Evolutionary conservation across 140 eudicot genomes (phyloP), one percentile per base, ranked within the genome.

Genomic region (Flaveria floridana): DNA sequence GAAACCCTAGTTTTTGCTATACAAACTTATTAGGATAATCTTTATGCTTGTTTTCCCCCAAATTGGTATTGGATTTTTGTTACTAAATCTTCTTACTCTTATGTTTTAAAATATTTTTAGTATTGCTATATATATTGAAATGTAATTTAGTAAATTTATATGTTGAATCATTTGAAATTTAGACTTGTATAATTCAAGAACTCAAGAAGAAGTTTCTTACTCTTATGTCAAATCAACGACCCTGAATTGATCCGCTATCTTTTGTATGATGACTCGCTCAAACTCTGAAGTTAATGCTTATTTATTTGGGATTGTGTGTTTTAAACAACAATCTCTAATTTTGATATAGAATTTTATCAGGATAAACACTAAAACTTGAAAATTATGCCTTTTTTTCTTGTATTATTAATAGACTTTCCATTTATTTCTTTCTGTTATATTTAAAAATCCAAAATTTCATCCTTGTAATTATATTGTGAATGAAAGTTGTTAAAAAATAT

Each of bases 131-230:
- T 30, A 30, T 30, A 30, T 30, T 30, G 37, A 34, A 34, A 34
- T 1, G 41, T 0, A 6, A 34, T 4, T 34, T 34, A 0, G 41
- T 34, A 34, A 6, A 6, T 34, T 34, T 34, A 34, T 34, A 34
- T 6, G 41, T 0, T 34, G 41, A 34, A 34, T 7, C 41, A 34
- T 34, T 34, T 34, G 41, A 34, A 34, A 34, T 34, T 34, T 6
- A 34, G 7, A 34, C 41, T 6, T 34, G 8, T 34, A 34, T 34
- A 34, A 34, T 34, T 3, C 41, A 34, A 34, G n/a, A 78, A 81
- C 23, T 76, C 74, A 84, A 82, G 89, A 52, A 15, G 23, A 52
- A 52, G 59, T 52, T 52, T 20, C 21, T 52, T 16, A n/a, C 59
- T 34, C 6, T 52, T 52, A 8, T 52, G 59, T 52, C 11, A n/a